Conservation (phyloP, 768 basidiomycete species). For the Suillus discolor region DNA sequence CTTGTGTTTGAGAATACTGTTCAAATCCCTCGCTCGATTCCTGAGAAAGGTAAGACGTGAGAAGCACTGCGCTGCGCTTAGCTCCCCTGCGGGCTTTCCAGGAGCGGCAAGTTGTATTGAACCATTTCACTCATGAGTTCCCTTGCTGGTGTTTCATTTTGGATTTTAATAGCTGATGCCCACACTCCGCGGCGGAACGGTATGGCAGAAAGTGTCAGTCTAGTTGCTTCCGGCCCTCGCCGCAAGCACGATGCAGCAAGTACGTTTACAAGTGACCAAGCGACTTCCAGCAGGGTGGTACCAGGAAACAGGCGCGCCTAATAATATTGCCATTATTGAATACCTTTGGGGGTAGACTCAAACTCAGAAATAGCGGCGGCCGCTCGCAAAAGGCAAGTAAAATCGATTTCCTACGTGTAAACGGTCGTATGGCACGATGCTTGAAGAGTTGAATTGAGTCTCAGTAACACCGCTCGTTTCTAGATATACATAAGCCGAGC, state of each 20-base stretch:
- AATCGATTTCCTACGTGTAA: neutral
- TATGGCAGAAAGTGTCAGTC: slow-evolving; percentile 1
- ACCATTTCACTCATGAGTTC: neutral
- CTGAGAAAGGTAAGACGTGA: neutral
- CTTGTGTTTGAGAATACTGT: neutral
- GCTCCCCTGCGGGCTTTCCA: neutral
- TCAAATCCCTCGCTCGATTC: neutral
- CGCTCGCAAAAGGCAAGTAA: neutral
- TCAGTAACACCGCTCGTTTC: neutral
- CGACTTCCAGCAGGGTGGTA: neutral
- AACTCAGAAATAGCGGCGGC: neutral
- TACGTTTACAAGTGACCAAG: neutral
- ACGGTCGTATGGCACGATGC: neutral
- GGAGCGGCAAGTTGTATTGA: neutral
- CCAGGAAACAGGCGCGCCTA: neutral
- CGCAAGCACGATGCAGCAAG: neutral
- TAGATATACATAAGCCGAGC: neutral
- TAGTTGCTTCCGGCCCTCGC: neutral
- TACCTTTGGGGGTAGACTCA: neutral
- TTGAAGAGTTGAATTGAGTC: neutral
- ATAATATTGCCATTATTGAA: neutral
- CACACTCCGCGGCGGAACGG: neutral
- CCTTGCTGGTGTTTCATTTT: neutral
- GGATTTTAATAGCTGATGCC: neutral
- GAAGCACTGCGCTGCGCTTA: neutral